Evolutionary conservation across 768 basidiomycete genomes (phyloP), one percentile per base, ranked within the genome.

Genomic region (Chalciporus pseudorubinellus): DNA sequence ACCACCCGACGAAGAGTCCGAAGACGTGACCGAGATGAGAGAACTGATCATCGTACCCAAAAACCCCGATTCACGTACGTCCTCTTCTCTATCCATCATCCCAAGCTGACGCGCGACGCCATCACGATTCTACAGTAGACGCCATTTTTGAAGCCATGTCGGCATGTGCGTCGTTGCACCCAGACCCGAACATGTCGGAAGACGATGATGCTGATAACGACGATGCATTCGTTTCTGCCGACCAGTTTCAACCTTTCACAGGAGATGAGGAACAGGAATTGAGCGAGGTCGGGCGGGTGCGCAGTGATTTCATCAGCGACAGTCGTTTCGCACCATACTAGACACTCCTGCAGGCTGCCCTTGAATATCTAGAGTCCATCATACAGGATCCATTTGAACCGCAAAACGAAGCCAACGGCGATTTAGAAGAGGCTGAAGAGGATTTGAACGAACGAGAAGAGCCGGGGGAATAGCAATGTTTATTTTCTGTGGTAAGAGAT

Each of bases 261-360:
- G 72, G 73, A 3, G 77, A 78, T 42, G 83, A 77, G 49, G 78
- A 72, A 19, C 75, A 91, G 61, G 89, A 93, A 70, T 79, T 93
- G 58, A 89, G 84, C 69, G 85, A 87, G 74, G 88, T 87, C 58
- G 92, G 92, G 75, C 84, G 89, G 87, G 90, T 92, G 85, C 89
- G 92, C 87, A 89, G 85, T 70, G 81, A 88, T 88, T 88, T 88
- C 69, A 63, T 79, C 72, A 84, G 84, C 75, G 71, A 85, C 76
- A 78, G 71, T 66, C 87, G 92, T 71, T 93, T 76, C 72, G 75
- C 81, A 52, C 92, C 92, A 61, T 95, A 95, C 82, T 95, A 88
- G 87, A 80, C 70, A 62, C 61, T 46, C 44, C 44, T 46, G 59
- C 73, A 92, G 90, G 91, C 87, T 43, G 87, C 90, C 20, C 83